phyloP scores from a whole-genome alignment of 2,329 filamentous ascomycete species.

The Tolypocladium tundrense region DNA sequence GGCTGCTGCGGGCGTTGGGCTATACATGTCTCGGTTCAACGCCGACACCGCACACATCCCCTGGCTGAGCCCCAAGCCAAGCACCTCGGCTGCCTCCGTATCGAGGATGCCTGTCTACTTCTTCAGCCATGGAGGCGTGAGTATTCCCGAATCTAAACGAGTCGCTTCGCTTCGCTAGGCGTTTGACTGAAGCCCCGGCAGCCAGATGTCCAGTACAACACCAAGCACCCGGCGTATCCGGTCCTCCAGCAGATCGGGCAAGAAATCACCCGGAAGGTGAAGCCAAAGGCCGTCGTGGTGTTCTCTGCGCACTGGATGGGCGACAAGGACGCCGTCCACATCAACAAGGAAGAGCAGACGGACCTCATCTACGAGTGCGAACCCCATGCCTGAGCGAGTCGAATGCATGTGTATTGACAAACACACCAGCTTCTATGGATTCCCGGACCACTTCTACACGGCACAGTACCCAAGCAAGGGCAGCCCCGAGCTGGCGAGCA shows the following conservation, averaged over 20 bases:
- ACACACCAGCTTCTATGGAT: constrained; percentile 52
- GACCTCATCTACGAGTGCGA: constrained; percentile 59
- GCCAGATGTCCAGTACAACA: constrained; percentile 60
- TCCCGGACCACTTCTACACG: constrained; percentile 59
- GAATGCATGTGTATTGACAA: constrained; percentile 9
- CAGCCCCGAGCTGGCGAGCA: constrained; percentile 46
- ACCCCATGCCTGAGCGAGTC: not conserved
- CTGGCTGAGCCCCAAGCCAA: not conserved
- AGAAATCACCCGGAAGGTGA: constrained; percentile 61
- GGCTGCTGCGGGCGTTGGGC: not conserved
- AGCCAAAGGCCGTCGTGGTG: constrained; percentile 62
- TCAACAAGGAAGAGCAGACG: constrained; percentile 55
- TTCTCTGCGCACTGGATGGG: constrained; percentile 74
- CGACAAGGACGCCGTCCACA: constrained; percentile 41
- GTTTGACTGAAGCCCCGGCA: constrained; percentile 12
- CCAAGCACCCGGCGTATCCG: constrained; percentile 54
- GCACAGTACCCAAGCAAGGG: constrained; percentile 56
- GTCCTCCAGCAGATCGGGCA: constrained; percentile 54
- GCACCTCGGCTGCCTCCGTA: not conserved
- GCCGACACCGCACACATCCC: not conserved
- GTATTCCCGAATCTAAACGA: not conserved
- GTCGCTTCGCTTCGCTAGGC: not conserved
- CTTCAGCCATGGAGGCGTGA: constrained; percentile 39
- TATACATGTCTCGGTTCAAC: not conserved
- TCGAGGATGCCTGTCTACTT: constrained; percentile 32